A percentile compares a stretch with the other conserved stretches of the same genome.
Conservation (phyloP, 2,329 filamentous ascomycete genomes). For the Aspergillus terreus region DNA sequence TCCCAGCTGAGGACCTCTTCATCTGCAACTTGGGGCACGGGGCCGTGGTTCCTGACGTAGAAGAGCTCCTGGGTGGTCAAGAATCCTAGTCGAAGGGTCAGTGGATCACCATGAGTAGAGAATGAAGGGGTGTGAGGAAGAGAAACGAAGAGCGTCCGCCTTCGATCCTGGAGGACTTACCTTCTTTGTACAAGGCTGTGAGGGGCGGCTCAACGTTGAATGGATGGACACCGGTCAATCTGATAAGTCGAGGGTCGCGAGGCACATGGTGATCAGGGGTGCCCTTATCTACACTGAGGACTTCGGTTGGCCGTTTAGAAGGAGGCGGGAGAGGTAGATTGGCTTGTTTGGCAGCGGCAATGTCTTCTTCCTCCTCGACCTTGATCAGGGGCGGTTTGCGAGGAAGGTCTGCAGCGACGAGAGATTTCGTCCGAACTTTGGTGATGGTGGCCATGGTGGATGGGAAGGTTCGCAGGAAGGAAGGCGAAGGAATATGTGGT, state of each 20-base stretch:
- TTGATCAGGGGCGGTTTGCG: slow-evolving; percentile 21
- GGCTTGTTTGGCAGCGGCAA: slow-evolving; percentile 31
- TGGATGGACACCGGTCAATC: slow-evolving; percentile 82
- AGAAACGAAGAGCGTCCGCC: neutral
- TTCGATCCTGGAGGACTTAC: slow-evolving; percentile 13
- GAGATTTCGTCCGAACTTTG: slow-evolving; percentile 17
- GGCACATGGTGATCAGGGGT: slow-evolving; percentile 81
- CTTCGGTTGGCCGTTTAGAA: slow-evolving; percentile 52
- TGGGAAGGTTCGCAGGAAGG: neutral
- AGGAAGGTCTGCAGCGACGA: slow-evolving; percentile 10
- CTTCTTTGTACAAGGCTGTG: slow-evolving; percentile 67
- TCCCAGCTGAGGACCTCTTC: slow-evolving; percentile 73
- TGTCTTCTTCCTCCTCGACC: slow-evolving; percentile 23
- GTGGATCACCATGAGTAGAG: neutral
- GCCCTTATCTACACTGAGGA: slow-evolving; percentile 72
- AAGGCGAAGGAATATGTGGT: neutral
- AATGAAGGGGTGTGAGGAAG: neutral
- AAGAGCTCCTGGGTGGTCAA: slow-evolving; percentile 83
- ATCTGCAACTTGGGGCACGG: slow-evolving; percentile 72
- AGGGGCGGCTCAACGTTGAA: slow-evolving; percentile 88
- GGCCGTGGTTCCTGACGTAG: slow-evolving; percentile 87
- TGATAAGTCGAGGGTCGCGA: slow-evolving; percentile 75
- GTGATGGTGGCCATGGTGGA: slow-evolving; percentile 25
- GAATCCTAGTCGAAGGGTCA: slow-evolving; percentile 58
- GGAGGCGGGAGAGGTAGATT: slow-evolving; percentile 65